A percentile compares a stretch with the other conserved stretches of the same genome.
These are phyloP conservation scores for Lanzia echinophila DNA, from an alignment of 2,329 filamentous ascomycete species.

Conservation along the genomic window DNA sequence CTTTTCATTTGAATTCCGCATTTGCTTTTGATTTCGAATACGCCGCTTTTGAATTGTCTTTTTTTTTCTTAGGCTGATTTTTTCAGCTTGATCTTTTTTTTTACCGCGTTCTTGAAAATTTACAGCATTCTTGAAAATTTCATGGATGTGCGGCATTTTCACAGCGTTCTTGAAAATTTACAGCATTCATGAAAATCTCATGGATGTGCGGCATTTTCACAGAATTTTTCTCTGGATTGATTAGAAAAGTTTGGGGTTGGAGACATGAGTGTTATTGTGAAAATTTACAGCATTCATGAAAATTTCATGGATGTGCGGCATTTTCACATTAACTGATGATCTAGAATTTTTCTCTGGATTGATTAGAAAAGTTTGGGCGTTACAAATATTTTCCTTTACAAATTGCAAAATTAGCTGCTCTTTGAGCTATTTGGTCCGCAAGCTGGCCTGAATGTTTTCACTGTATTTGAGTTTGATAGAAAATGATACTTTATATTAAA, in stretches of 20 bases:
- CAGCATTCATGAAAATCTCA: too few species aligned
- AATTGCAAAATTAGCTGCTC: not conserved
- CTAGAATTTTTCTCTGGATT: not conserved
- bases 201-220: not conserved
- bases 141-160: not conserved
- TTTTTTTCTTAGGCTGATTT: too few species aligned
- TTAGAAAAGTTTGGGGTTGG: not conserved
- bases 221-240: not conserved
- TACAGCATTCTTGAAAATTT: too few species aligned
- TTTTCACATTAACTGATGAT: not conserved
- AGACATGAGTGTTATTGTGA: too few species aligned
- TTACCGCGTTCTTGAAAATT: not conserved
- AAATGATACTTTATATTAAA: too few species aligned
- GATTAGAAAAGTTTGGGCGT: not conserved
- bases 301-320: conserved; percentile 2
- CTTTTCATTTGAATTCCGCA: not conserved
- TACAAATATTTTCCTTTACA: too few species aligned
- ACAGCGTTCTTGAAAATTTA: too few species aligned
- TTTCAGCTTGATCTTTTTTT: not conserved
- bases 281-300: too few species aligned
- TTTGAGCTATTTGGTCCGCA: not conserved
- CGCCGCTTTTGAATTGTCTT: too few species aligned
- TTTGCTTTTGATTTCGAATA: not conserved
- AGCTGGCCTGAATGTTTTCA: too few species aligned
- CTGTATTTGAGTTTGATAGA: too few species aligned